Evolutionary conservation across 1,284 basidiomycete species (phyloP).

Genomic region (Naganishia sp.): DNA sequence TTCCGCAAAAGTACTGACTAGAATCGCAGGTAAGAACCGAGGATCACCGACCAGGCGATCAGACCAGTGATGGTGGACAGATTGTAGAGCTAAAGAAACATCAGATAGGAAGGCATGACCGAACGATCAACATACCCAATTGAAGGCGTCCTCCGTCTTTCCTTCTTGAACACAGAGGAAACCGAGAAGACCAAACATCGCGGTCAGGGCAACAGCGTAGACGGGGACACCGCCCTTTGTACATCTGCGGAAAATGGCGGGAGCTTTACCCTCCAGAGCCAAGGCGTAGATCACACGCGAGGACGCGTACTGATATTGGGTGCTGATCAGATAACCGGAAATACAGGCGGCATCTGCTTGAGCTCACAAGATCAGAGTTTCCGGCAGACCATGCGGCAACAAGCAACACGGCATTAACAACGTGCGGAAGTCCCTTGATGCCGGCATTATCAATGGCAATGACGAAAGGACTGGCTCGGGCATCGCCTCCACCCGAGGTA

Average conservation of each 20-base stretch:
- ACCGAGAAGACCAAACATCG: slow-evolving; percentile 58
- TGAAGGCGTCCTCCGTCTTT: slow-evolving; percentile 52
- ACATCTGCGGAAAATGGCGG: slow-evolving; percentile 59
- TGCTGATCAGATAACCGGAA: neutral
- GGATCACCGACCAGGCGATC: slow-evolving; percentile 69
- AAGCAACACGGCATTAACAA: slow-evolving; percentile 83
- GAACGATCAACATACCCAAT: slow-evolving; percentile 55
- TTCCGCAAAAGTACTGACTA: slow-evolving; percentile 43
- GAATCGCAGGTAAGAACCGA: slow-evolving; percentile 72
- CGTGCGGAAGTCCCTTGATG: slow-evolving; percentile 64
- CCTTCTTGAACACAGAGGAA: slow-evolving; percentile 55
- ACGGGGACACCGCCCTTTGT: slow-evolving; percentile 74
- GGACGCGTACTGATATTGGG: slow-evolving; percentile 64
- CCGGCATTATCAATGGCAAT: slow-evolving; percentile 77
- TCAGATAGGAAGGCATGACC: neutral
- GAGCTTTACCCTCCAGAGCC: slow-evolving; percentile 71
- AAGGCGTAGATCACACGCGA: slow-evolving; percentile 82
- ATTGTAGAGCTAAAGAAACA: slow-evolving; percentile 55
- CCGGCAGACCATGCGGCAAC: slow-evolving; percentile 86
- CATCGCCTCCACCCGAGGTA: slow-evolving; percentile 61
- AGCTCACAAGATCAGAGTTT: slow-evolving; percentile 62
- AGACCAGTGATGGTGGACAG: slow-evolving; percentile 69
- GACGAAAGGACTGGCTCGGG: slow-evolving; percentile 68
- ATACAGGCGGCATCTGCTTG: neutral
- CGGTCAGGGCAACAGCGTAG: slow-evolving; percentile 61